Evolutionary conservation across 2,329 filamentous ascomycete species (phyloP).

Genomic region (Diaporthe ilicicola): DNA sequence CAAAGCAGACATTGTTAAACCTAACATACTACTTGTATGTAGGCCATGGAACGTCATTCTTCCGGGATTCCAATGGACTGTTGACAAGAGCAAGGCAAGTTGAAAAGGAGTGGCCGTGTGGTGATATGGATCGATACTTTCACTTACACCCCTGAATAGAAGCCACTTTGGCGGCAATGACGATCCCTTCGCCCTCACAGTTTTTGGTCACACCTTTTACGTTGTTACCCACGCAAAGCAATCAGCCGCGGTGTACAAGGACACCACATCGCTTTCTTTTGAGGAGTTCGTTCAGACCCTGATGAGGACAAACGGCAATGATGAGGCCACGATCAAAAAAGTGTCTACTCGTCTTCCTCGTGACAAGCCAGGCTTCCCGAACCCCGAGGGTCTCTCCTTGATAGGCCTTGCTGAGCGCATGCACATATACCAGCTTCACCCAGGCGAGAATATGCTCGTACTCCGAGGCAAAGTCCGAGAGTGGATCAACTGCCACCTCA

Average conservation of each 20-base stretch:
- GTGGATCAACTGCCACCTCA: conserved; percentile 35
- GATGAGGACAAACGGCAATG: conserved; percentile 35
- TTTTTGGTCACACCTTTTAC: conserved; percentile 37
- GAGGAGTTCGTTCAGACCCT: conserved; percentile 32
- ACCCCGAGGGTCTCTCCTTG: conserved; percentile 36
- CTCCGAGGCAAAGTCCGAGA: conserved; percentile 34
- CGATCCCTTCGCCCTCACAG: conserved; percentile 40
- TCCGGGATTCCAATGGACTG: too few species aligned
- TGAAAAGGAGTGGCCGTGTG: too few species aligned
- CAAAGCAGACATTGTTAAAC: too few species aligned
- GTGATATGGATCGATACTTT: too few species aligned
- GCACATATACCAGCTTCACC: conserved; percentile 37
- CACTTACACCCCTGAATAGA: too few species aligned
- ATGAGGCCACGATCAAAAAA: conserved; percentile 33
- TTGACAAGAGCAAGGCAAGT: too few species aligned
- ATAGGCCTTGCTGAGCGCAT: conserved; percentile 33
- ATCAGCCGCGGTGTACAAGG: conserved; percentile 37
- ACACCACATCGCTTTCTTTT: conserved; percentile 38
- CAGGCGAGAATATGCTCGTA: conserved; percentile 34
- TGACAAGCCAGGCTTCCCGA: conserved; percentile 39
- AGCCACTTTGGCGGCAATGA: too few species aligned
- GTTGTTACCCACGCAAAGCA: conserved; percentile 38
- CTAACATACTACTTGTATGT: too few species aligned
- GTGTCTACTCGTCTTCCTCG: conserved; percentile 33
- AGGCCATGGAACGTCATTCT: too few species aligned